Evolutionary conservation across 345 rosid genomes (phyloP).

Genomic region (Melaleuca alternifolia): DNA sequence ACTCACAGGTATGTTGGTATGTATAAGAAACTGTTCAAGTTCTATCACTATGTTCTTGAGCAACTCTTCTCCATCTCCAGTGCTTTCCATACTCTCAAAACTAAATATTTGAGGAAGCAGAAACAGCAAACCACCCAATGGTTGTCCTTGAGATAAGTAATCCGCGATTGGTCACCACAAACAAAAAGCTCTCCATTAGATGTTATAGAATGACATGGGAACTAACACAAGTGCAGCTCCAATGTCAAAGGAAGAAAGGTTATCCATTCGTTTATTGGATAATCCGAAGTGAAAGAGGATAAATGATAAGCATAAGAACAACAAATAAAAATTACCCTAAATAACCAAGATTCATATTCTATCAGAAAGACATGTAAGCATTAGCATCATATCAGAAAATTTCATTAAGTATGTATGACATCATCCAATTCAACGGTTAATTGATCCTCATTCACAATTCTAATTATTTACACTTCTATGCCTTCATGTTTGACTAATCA

Average conservation of each 20-base stretch:
- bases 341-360: not conserved
- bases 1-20: slow-evolving; percentile 81
- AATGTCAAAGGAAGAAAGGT: not conserved
- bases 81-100: slow-evolving; percentile 24
- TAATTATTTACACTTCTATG: not conserved
- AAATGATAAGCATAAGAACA: not conserved
- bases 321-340: not conserved
- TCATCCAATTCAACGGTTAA: not conserved
- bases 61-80: slow-evolving; percentile 13
- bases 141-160: slow-evolving; percentile 49
- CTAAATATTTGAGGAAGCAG: slow-evolving; percentile 69
- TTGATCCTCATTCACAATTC: not conserved
- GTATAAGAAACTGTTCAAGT: slow-evolving; percentile 66
- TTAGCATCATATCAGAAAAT: not conserved
- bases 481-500: not conserved
- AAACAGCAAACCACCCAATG: slow-evolving; percentile 78
- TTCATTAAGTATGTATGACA: not conserved
- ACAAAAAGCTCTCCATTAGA: not conserved
- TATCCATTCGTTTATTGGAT: not conserved
- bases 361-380: not conserved
- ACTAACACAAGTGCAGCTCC: not conserved
- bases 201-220: not conserved
- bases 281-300: not conserved
- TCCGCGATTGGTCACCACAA: slow-evolving; percentile 26
- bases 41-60: slow-evolving; percentile 36